Evolutionary conservation across 1,139 yeast genomes (phyloP).

Genomic region (Kodamaea ohmeri): DNA sequence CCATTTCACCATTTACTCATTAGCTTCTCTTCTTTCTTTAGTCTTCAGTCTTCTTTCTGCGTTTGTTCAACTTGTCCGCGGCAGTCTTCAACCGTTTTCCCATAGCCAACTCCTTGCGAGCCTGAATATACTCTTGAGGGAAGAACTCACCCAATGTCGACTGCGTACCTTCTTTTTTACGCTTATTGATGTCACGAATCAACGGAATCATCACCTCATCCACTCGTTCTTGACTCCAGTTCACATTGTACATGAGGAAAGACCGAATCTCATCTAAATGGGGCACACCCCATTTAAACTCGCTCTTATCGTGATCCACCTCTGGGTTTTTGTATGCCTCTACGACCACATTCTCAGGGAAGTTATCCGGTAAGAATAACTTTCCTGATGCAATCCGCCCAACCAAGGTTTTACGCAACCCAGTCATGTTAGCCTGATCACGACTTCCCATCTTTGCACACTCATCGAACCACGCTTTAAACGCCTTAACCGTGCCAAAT

Average conservation of each 20-base stretch:
- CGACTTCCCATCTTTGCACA: constrained; percentile 19
- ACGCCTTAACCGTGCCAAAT: constrained; percentile 47
- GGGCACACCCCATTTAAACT: constrained; percentile 89
- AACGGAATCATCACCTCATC: constrained; percentile 91
- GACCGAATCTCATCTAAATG: constrained; percentile 75
- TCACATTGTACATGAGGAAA: constrained; percentile 67
- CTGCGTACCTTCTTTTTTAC: constrained; percentile 53
- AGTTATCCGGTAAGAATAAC: constrained; percentile 58
- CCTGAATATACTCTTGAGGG: constrained; percentile 47
- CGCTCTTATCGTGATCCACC: constrained; percentile 75
- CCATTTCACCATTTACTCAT: neutral
- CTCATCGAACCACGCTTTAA: constrained; percentile 42
- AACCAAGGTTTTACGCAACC: constrained; percentile 48
- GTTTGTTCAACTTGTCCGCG: constrained; percentile 47
- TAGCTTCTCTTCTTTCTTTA: constrained; percentile 12
- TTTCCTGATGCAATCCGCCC: constrained; percentile 57
- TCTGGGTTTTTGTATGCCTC: constrained; percentile 79
- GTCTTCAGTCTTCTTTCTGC: no score
- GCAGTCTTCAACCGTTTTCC: constrained; percentile 65
- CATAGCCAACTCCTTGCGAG: constrained; percentile 43
- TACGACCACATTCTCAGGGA: constrained; percentile 68
- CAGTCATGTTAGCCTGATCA: constrained; percentile 22
- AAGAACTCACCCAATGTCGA: constrained; percentile 59
- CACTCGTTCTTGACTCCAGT: constrained; percentile 75
- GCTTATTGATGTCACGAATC: constrained; percentile 70